phyloP scores from a whole-genome alignment of 306 rosid species.

The Quercus rubra region DNA sequence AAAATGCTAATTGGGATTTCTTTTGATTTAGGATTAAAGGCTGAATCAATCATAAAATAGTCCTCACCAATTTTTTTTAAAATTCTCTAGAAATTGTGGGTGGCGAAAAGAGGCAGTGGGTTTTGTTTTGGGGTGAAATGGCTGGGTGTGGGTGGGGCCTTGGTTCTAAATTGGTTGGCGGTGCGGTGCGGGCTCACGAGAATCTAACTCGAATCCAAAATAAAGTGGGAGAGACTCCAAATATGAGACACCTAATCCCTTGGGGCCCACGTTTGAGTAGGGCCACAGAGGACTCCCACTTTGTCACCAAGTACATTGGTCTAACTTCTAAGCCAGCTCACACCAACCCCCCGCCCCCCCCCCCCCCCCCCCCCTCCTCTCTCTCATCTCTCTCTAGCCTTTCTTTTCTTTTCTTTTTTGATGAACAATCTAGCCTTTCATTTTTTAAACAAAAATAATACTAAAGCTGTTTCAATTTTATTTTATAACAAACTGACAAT shows the following conservation, averaged over 20 bases:
- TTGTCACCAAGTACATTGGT: background rate
- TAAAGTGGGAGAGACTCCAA: background rate
- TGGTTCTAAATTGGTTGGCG: background rate
- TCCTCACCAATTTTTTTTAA: background rate
- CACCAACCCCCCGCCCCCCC: background rate
- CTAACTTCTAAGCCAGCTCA: background rate
- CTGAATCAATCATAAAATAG: too few relatives aligned
- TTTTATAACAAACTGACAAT: too few relatives aligned
- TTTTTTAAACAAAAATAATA: too few relatives aligned
- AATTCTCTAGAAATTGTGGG: background rate
- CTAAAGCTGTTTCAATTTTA: too few relatives aligned
- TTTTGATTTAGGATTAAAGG: too few relatives aligned
- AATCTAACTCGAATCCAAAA: background rate
- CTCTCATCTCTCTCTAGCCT: background rate
- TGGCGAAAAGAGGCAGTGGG: background rate
- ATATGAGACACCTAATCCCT: background rate
- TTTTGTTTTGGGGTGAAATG: background rate
- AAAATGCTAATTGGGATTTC: too few relatives aligned
- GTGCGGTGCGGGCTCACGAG: background rate
- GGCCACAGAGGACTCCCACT: background rate
- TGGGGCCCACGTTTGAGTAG: conserved; percentile 8
- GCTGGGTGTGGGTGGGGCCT: background rate
- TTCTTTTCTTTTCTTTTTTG: too few relatives aligned
- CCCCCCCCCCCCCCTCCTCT: too few relatives aligned
- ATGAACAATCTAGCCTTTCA: too few relatives aligned